Base-by-base conservation (phyloP, 495 filamentous ascomycete species). In the Xylaria scruposa region DNA sequence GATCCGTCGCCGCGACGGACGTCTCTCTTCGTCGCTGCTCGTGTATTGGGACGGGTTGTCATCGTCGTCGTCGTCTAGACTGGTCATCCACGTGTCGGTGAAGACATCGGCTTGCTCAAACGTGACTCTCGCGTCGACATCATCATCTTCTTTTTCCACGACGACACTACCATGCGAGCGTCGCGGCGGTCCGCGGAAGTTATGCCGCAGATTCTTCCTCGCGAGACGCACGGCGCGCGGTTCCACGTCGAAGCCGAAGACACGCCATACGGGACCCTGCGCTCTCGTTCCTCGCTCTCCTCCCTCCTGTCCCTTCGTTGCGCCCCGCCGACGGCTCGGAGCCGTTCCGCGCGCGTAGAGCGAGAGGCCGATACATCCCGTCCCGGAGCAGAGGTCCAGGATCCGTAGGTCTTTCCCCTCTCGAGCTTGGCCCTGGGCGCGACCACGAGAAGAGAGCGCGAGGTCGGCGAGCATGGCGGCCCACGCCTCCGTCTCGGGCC, bases 341-440 rank as follows among this genome's bases (percentile, higher is more conserved):
- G 60, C 38, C 4, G 13, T 13, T 21, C 74, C 33, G 7, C 88
- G 85, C 15, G 88, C 76, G 74, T 89, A 80, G 0, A 97, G 83
- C 10, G 93, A 88, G 10, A 98, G 88, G 0, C 94, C 82, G 71
- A 99, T 97, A 80, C 96, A 98, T 36, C 96, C 96, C 21, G 93
- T 93, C 4, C 96, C 96, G 0, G 93, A 92, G 79, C 96, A 98
- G 33, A 97, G 81, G 79, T 99, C 96, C 2, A 98, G 77, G 29
- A 98, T 85, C 38, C 85, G 86, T 8, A 96, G 72, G 71, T 56
- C 46, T 63, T 47, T 29, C 17, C 13, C 46, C 21, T n/a, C 53
- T 0, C 21, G 9, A 10, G 21, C 7, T 71, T 19, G 49, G 61
- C 17, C 38, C 1, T 24, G 31, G 42, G 0, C 26, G n/a, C 2